Evolutionary conservation across 2,329 filamentous ascomycete genomes (phyloP).

Genomic region (Talaromyces sp.): DNA sequence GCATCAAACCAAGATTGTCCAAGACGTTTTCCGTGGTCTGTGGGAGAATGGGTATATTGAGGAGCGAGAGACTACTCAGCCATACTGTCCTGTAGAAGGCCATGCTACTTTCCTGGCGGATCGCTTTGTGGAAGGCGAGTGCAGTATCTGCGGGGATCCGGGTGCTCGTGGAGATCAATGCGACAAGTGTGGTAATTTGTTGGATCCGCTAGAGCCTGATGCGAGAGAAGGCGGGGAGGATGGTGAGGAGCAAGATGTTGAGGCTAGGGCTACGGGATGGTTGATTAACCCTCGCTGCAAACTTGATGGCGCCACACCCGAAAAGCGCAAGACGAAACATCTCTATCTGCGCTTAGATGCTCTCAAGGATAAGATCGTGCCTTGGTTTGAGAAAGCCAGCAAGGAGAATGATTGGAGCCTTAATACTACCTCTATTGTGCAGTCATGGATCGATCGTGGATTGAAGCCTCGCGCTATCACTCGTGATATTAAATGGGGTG

Average conservation of each 20-base stretch:
- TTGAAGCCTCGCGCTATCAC: conserved; percentile 86
- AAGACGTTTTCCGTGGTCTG: conserved; percentile 85
- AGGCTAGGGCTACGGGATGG: conserved; percentile 21
- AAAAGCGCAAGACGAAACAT: conserved; percentile 80
- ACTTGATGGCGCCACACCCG: conserved; percentile 77
- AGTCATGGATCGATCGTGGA: conserved; percentile 63
- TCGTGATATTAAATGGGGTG: conserved; percentile 88
- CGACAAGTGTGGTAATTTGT: conserved; percentile 68
- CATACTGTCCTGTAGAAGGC: conserved; percentile 70
- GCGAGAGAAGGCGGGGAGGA: conserved; percentile 10
- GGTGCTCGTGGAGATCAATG: conserved; percentile 73
- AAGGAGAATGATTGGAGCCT: conserved; percentile 59
- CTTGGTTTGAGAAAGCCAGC: conserved; percentile 73
- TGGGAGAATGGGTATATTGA: conserved; percentile 83
- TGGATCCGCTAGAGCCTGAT: conserved; percentile 63
- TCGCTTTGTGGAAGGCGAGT: conserved; percentile 58
- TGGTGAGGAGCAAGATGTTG: conserved; percentile 17
- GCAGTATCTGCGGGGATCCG: conserved; percentile 55
- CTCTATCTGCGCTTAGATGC: conserved; percentile 84
- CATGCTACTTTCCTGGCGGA: conserved; percentile 68
- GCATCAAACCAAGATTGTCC: conserved; percentile 88
- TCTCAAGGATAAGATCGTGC: conserved; percentile 70
- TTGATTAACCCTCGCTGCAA: conserved; percentile 87
- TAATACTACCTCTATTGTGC: conserved; percentile 45
- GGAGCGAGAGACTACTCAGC: conserved; percentile 82